Conservation (phyloP, 129 eudicot species). For the Centella asiatica region DNA sequence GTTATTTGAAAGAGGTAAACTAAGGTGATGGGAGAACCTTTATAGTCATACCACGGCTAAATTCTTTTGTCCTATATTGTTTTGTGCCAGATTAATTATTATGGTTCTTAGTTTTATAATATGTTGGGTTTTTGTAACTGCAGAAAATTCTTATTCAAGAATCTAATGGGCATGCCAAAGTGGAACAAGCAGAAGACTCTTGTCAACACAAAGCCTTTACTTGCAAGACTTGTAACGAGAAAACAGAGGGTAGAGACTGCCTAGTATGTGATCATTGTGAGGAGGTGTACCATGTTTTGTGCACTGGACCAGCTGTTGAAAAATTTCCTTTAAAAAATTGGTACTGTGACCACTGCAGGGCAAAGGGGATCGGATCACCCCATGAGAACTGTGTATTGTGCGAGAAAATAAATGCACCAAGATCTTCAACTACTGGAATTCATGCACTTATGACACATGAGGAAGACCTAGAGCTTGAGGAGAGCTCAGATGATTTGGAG, state of each 20-base stretch:
- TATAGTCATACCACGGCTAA: too few relatives aligned
- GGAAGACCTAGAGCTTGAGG: slow-evolving; percentile 27
- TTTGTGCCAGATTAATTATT: not conserved
- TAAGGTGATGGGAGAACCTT: not conserved
- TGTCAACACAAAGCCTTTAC: slow-evolving; percentile 14
- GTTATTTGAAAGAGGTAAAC: not conserved
- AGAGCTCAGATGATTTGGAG: slow-evolving; percentile 28
- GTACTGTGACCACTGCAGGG: slow-evolving; percentile 69
- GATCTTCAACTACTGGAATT: not conserved
- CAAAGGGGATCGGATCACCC: slow-evolving; percentile 41
- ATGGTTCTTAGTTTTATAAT: not conserved
- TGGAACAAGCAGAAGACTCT: slow-evolving; percentile 31
- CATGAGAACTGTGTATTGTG: slow-evolving; percentile 69
- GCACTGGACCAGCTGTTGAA: slow-evolving; percentile 44
- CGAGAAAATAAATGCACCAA: slow-evolving; percentile 36
- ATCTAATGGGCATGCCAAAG: slow-evolving; percentile 19
- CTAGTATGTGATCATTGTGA: slow-evolving; percentile 87
- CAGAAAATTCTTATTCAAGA: slow-evolving; percentile 34
- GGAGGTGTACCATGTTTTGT: slow-evolving; percentile 60
- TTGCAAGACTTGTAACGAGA: slow-evolving; percentile 54
- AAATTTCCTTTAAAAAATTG: slow-evolving; percentile 57
- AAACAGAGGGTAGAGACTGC: slow-evolving; percentile 40
- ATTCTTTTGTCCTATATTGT: not conserved
- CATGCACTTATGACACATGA: slow-evolving; percentile 9
- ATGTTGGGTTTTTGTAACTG: not conserved